These are phyloP conservation scores for Penicillium sp. DNA, from an alignment of 2,329 filamentous ascomycete species.

Conservation along the genomic window DNA sequence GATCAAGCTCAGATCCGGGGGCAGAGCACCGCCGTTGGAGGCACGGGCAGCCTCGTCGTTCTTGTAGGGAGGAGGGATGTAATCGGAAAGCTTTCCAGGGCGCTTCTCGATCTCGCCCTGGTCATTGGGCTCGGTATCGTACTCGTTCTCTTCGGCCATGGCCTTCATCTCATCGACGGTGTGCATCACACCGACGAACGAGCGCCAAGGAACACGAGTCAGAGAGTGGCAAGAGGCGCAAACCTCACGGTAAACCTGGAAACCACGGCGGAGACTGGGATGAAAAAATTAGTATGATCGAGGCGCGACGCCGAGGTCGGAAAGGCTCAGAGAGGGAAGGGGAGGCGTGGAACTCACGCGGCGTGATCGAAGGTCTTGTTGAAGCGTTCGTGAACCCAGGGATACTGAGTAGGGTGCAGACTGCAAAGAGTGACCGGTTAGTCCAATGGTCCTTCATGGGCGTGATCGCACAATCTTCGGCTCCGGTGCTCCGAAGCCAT, in stretches of 20 bases:
- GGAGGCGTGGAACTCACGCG: conserved; percentile 64
- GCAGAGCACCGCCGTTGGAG: conserved; percentile 96
- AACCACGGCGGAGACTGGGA: conserved; percentile 87
- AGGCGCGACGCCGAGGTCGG: conserved; percentile 12
- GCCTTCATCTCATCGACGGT: conserved; percentile 98
- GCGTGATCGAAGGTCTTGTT: conserved; percentile 96
- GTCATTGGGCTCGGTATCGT: conserved; percentile 96
- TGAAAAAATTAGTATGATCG: conserved; percentile 23
- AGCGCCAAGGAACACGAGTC: conserved; percentile 86
- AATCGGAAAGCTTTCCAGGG: conserved; percentile 96
- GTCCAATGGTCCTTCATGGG: conserved; percentile 15
- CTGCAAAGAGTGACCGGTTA: conserved; percentile 51
- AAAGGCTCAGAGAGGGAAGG: conserved; percentile 7
- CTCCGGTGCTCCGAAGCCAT: conserved; percentile 20
- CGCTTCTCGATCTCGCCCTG: conserved; percentile 98
- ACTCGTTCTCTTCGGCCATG: conserved; percentile 96
- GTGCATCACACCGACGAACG: conserved; percentile 84
- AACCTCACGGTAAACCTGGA: conserved; percentile 98
- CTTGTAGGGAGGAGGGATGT: conserved; percentile 92
- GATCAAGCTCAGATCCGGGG: conserved; percentile 95
- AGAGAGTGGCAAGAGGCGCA: conserved; percentile 98
- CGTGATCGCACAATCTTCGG: conserved; percentile 26
- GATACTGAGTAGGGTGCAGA: conserved; percentile 86
- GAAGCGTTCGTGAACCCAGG: conserved; percentile 92
- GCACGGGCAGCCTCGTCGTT: conserved; percentile 98